phyloP scores from a whole-genome alignment of 768 basidiomycete species.

The Psilocybe sp. region DNA sequence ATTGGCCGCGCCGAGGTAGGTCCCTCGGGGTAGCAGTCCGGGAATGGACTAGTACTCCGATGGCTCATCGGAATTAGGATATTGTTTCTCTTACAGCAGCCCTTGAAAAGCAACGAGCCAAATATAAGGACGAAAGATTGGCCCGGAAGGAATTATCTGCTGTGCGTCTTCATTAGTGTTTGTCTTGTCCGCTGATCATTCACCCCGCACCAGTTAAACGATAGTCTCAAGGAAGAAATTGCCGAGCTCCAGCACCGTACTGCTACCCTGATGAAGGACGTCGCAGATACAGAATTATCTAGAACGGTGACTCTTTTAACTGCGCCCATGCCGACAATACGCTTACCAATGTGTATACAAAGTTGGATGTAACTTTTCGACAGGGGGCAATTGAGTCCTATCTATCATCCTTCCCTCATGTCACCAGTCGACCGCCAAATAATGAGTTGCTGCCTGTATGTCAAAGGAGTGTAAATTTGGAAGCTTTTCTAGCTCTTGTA shows the following conservation, averaged over 20 bases:
- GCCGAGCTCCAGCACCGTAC: neutral
- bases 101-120: conserved; percentile 9
- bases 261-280: no score
- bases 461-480: no score
- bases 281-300: no score
- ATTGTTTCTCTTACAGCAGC: conserved; percentile 1
- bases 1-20: neutral
- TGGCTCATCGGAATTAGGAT: neutral
- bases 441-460: no score
- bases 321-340: no score
- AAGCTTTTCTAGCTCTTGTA: no score
- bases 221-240: neutral
- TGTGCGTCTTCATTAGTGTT: neutral
- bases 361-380: no score
- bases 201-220: neutral
- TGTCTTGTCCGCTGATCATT: neutral
- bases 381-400: no score
- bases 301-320: no score
- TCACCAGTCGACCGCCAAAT: no score
- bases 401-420: no score
- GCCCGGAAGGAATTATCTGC: neutral
- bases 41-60: neutral
- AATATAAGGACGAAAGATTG: conserved; percentile 4
- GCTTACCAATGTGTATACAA: no score
- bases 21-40: neutral